Evolutionary conservation across 2,329 filamentous ascomycete species (phyloP).

Genomic region (Lachnellula willkommii): DNA sequence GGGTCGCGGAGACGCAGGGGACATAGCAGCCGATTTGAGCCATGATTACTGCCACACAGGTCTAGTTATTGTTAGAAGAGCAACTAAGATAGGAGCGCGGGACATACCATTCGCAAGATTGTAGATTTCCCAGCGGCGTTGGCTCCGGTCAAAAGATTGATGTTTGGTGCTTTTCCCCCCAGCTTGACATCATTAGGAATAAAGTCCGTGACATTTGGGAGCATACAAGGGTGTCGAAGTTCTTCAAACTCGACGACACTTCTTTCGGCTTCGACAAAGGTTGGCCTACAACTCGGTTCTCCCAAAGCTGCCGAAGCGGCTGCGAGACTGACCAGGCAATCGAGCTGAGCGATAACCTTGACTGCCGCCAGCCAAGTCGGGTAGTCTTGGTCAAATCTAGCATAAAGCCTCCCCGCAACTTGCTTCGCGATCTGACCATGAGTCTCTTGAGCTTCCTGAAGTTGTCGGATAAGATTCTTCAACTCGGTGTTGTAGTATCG

Average conservation of each 20-base stretch:
- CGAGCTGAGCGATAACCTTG: conserved; percentile 82
- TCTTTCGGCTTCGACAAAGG: conserved; percentile 79
- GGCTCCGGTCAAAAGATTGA: conserved; percentile 87
- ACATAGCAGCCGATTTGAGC: conserved; percentile 94
- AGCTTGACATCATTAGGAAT: conserved; percentile 92
- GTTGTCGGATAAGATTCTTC: conserved; percentile 71
- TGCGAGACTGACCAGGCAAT: conserved; percentile 89
- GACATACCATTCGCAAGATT: conserved; percentile 79
- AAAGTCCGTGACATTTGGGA: conserved; percentile 83
- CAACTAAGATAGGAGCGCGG: neutral
- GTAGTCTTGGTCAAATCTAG: conserved; percentile 84
- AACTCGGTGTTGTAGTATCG: conserved; percentile 90
- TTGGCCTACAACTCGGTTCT: conserved; percentile 79
- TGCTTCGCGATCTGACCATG: conserved; percentile 89
- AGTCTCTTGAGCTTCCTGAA: conserved; percentile 91
- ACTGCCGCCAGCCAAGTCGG: conserved; percentile 82
- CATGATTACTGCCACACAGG: conserved; percentile 94
- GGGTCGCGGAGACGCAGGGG: conserved; percentile 71
- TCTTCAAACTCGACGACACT: conserved; percentile 89
- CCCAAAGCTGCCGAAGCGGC: conserved; percentile 81
- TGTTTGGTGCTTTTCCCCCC: conserved; percentile 74
- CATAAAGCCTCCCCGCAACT: conserved; percentile 76
- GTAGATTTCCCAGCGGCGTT: conserved; percentile 98
- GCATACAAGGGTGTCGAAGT: conserved; percentile 90
- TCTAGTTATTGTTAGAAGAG: conserved; percentile 43